A percentile compares a stretch with the other conserved stretches of the same genome.
phyloP scores from a whole-genome alignment of 129 eudicot genomes.

The Daucus carota region DH1_v3.0 NC_030382.2:50242501-50243000 shows the following conservation, averaged over 20 bases:
- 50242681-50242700: slow-evolving; percentile 38
- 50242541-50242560: slow-evolving; percentile 78
- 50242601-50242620: background rate
- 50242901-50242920: too few species aligned
- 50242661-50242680: slow-evolving; percentile 59
- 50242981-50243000: slow-evolving; percentile 91
- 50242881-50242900: too few species aligned
- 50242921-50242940: background rate
- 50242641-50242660: background rate
- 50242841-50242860: background rate
- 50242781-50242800: slow-evolving; percentile 30
- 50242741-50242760: slow-evolving; percentile 75
- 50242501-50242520: slow-evolving; percentile 36
- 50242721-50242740: slow-evolving; percentile 76
- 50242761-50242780: slow-evolving; percentile 88
- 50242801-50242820: background rate
- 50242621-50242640: background rate
- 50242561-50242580: slow-evolving; percentile 73
- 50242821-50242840: background rate
- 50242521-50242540: slow-evolving; percentile 57
- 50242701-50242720: slow-evolving; percentile 75
- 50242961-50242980: too few species aligned
- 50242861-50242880: background rate
- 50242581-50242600: slow-evolving; percentile 43
- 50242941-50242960: background rate